A percentile compares a stretch with the other conserved stretches of the same genome.
These are phyloP conservation scores for Kazachstania africana DNA, from an alignment of 805 yeast genomes.

Conservation along the genomic window DNA sequence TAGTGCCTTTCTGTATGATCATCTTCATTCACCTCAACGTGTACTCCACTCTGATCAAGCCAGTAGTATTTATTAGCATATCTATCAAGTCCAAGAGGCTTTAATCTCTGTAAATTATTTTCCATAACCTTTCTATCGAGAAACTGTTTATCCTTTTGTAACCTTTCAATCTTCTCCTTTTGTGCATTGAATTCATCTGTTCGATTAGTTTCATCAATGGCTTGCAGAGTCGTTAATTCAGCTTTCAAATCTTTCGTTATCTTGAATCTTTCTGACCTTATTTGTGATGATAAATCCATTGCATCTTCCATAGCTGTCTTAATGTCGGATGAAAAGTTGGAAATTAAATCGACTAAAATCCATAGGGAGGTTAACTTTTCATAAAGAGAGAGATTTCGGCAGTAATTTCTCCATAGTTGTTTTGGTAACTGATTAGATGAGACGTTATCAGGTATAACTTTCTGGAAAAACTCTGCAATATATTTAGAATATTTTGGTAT, in stretches of 20 bases:
- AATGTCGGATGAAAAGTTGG: conserved; percentile 23
- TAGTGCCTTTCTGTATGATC: conserved; percentile 43
- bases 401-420: conserved; percentile 41
- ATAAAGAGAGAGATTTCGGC: conserved; percentile 36
- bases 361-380: conserved; percentile 47
- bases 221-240: conserved; percentile 11
- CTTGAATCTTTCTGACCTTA: conserved; percentile 25
- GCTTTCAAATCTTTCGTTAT: conserved; percentile 15
- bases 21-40: conserved; percentile 25
- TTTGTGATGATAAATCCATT: conserved; percentile 23
- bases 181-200: conserved; percentile 17
- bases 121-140: conserved; percentile 54
- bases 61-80: conserved; percentile 88
- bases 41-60: conserved; percentile 81
- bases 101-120: conserved; percentile 66
- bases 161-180: conserved; percentile 26
- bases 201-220: conserved; percentile 5
- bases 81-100: conserved; percentile 71
- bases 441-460: conserved; percentile 35
- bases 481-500: conserved; percentile 19
- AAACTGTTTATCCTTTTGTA: conserved; percentile 37
- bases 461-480: conserved; percentile 40
- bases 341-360: conserved; percentile 50
- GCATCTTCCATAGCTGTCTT: conserved; percentile 22
- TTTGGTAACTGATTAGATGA: conserved; percentile 23